Evolutionary conservation across 805 yeast genomes (phyloP).

Genomic region (Jamesozyma hellenica): DNA sequence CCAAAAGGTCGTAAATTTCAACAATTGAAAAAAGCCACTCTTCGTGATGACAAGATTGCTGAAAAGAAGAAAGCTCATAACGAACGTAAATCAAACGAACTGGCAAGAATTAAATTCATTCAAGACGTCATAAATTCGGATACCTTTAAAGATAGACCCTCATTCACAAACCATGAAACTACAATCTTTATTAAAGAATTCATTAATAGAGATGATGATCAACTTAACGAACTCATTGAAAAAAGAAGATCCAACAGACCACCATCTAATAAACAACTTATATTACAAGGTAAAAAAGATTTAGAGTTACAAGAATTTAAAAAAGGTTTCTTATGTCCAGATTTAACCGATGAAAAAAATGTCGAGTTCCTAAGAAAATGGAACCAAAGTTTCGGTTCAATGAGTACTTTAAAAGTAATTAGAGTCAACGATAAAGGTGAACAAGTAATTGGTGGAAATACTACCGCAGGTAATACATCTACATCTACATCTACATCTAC

Average conservation of each 20-base stretch:
- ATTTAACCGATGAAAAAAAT: constrained; percentile 49
- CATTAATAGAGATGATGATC: constrained; percentile 64
- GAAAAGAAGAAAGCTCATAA: constrained; percentile 46
- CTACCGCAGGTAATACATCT: neutral
- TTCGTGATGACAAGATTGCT: constrained; percentile 65
- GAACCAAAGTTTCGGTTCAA: constrained; percentile 78
- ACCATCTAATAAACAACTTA: constrained; percentile 55
- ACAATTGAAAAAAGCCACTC: constrained; percentile 74
- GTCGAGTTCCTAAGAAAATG: constrained; percentile 56
- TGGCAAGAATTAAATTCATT: constrained; percentile 47
- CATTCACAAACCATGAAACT: constrained; percentile 49
- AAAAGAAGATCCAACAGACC: constrained; percentile 87
- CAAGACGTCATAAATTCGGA: constrained; percentile 46
- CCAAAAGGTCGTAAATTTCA: constrained; percentile 85
- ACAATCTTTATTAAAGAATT: constrained; percentile 51
- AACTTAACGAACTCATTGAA: constrained; percentile 47
- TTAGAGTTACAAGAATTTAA: constrained; percentile 52
- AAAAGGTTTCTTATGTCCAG: constrained; percentile 68
- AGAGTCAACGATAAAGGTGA: constrained; percentile 23
- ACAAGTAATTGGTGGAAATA: constrained; percentile 15
- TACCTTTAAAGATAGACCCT: constrained; percentile 28
- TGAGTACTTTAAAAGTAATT: constrained; percentile 48
- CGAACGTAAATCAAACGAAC: constrained; percentile 51
- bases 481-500: neutral
- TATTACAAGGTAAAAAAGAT: constrained; percentile 51